Base-by-base conservation (phyloP, 2,329 filamentous ascomycete genomes). In the Hirsutella rhossiliensis region DNA sequence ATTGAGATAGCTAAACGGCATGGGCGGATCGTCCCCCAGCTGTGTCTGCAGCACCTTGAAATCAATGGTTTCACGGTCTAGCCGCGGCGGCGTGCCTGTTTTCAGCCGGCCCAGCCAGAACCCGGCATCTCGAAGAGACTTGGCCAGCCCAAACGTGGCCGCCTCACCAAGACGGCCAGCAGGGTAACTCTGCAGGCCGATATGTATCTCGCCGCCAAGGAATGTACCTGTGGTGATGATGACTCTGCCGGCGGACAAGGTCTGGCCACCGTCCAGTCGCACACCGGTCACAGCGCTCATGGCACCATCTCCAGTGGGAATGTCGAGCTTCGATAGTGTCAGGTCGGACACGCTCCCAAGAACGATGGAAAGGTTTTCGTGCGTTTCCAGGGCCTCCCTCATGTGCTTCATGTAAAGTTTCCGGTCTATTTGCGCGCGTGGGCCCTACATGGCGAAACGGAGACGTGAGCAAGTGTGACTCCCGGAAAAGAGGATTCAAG, bases 181-280 rank as follows among this genome's bases (percentile, higher is more conserved):
- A 0, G 92, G 89, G 57, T 79, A 95, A 3, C 74, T 76, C 43
- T 94, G 76, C 8, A 97, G 67, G 0, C 88, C 92, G 48, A 98
- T 94, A 55, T 98, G 92, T 49, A 98, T 98, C 63, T 98, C 92
- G 17, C 89, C 92, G 11, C 90, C 84, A 5, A 98, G 66, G 57
- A 98, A 98, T 0, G 92, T 98, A 0, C 92, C 92, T 0, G 92
- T 98, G 0, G 92, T 97, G 53, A 98, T 96, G 20, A 98, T 77
- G 31, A 97, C 89, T 48, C 82, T 81, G 40, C 74, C 78, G 1
- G 90, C 86, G 2, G 80, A 75, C 50, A 98, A 76, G 15, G 94
- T 69, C 59, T 94, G 82, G 28, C 92, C 92, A 40, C 85, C 87
- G 60, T 96, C 90, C 30, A 98, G 69, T 47, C 85, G 73, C 12